Conservation (phyloP, 2,329 filamentous ascomycete genomes). For the Fusarium sp. region DNA sequence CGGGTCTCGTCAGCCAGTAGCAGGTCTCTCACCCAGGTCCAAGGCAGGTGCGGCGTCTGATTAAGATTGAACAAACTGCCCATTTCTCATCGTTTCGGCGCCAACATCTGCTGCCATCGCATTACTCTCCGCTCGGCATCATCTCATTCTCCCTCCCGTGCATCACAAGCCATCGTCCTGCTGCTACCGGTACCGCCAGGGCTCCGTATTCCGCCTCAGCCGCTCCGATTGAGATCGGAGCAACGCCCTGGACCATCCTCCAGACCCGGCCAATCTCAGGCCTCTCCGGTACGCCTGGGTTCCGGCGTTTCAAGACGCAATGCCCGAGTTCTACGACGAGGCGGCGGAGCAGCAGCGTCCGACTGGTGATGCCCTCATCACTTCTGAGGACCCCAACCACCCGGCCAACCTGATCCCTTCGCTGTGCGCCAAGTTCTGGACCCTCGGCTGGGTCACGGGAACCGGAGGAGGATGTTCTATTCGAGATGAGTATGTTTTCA, state of each 20-base stretch:
- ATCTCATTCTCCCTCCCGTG: constrained; percentile 35
- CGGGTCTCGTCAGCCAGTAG: constrained; percentile 17
- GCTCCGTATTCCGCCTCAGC: constrained; percentile 27
- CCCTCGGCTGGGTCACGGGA: constrained; percentile 91
- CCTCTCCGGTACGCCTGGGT: constrained; percentile 15
- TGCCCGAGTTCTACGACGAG: constrained; percentile 31
- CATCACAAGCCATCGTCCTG: constrained; percentile 17
- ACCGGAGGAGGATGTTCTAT: constrained; percentile 88
- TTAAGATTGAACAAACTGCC: constrained; percentile 32
- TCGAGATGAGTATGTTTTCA: constrained; percentile 66
- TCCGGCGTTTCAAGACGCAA: constrained; percentile 7
- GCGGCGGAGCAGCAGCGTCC: constrained; percentile 28
- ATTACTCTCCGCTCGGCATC: constrained; percentile 15
- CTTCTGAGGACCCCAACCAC: constrained; percentile 79
- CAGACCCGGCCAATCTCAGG: constrained; percentile 12
- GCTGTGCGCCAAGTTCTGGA: constrained; percentile 96
- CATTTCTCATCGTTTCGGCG: constrained; percentile 18
- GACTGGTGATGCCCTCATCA: constrained; percentile 59
- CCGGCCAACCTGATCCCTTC: constrained; percentile 95
- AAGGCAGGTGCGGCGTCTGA: constrained; percentile 28
- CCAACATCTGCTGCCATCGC: constrained; percentile 17
- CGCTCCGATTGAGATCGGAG: constrained; percentile 24
- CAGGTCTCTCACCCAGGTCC: constrained; percentile 24
- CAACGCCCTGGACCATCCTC: background rate
- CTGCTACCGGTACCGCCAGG: constrained; percentile 8